These are phyloP conservation scores for Ustilago shanxiensis DNA, from an alignment of 1,284 basidiomycete species.

Conservation along the genomic window DNA sequence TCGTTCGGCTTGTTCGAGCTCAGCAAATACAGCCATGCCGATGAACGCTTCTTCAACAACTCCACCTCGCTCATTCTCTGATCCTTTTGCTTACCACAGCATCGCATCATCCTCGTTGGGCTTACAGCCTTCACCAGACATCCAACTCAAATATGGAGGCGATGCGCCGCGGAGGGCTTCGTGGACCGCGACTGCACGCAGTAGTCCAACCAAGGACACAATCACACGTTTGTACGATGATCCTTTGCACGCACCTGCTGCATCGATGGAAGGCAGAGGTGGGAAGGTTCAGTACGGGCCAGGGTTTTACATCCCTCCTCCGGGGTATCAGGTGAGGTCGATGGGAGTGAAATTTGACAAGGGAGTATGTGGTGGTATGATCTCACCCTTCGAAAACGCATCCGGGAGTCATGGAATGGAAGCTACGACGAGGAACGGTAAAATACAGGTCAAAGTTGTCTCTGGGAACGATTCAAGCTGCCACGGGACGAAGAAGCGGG, in stretches of 20 bases:
- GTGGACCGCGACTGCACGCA: constrained; percentile 1
- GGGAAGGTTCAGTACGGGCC: constrained; percentile 16
- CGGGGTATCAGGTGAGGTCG: constrained; percentile 18
- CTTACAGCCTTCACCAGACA: not conserved
- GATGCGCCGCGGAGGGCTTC: not conserved
- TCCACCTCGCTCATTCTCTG: constrained; percentile 1
- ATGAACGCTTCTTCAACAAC: not conserved
- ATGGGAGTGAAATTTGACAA: not conserved
- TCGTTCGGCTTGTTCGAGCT: not conserved
- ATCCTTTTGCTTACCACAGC: not conserved
- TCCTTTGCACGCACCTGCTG: not conserved
- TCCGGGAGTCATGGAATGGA: no score
- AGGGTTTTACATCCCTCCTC: constrained; percentile 43
- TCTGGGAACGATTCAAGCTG: not conserved
- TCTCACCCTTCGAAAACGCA: no score
- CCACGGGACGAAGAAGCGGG: no score
- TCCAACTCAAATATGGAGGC: not conserved
- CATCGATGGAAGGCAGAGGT: not conserved
- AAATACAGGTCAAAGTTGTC: not conserved
- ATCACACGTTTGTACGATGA: not conserved
- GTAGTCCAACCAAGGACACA: not conserved
- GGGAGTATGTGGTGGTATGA: not conserved
- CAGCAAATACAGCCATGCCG: not conserved
- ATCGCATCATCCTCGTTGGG: not conserved
- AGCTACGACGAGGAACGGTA: not conserved